A percentile compares a stretch with the other conserved stretches of the same genome.
phyloP scores from a whole-genome alignment of 2,329 filamentous ascomycete species.

The Clonostachys sp. region DNA sequence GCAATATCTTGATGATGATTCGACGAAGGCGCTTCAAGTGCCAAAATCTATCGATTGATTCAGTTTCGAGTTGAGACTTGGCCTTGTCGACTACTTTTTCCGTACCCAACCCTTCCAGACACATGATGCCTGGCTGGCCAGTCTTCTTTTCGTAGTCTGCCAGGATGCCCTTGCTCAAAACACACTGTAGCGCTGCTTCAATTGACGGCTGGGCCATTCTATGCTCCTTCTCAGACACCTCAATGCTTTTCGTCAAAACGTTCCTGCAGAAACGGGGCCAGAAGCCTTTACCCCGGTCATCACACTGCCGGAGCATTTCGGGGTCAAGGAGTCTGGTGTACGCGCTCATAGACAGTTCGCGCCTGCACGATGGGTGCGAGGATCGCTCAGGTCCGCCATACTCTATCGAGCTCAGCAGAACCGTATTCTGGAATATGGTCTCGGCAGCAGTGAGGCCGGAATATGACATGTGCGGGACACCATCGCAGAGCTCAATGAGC shows the following conservation, averaged over 20 bases:
- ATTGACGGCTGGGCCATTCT: background rate
- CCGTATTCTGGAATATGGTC: slow-evolving; percentile 3
- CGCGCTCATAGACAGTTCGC: background rate
- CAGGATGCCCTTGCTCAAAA: background rate
- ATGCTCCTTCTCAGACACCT: background rate
- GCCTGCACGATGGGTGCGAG: background rate
- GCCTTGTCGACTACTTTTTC: no score
- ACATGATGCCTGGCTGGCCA: background rate
- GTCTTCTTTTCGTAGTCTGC: background rate
- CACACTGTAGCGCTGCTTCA: background rate
- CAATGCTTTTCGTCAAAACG: background rate
- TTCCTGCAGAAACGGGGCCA: slow-evolving; percentile 3
- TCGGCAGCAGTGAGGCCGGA: slow-evolving; percentile 1
- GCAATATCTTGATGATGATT: no score
- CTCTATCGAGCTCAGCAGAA: background rate
- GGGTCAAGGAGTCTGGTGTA: background rate
- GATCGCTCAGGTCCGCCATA: background rate
- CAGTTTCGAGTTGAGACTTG: no score
- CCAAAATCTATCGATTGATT: no score
- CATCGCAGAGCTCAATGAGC: slow-evolving; percentile 1
- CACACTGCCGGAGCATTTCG: background rate
- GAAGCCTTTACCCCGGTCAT: slow-evolving; percentile 1
- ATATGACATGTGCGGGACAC: background rate
- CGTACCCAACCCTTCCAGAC: no score
- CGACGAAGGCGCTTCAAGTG: no score